Base-by-base conservation (phyloP, 106 monocot species). In the Iris macrosiphon region DNA sequence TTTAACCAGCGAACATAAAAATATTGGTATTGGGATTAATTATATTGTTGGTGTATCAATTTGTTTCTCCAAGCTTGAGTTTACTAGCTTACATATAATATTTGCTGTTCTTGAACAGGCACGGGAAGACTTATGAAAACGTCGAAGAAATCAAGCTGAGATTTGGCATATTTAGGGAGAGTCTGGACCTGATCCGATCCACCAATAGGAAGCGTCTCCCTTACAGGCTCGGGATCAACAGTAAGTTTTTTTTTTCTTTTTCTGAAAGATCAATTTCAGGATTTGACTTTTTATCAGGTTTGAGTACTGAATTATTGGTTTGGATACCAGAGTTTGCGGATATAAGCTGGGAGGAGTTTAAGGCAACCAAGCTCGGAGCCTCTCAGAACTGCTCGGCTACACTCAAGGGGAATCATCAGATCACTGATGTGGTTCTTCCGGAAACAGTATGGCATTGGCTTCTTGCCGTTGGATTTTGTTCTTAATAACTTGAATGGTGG, bases 351-450 rank as follows among this genome's bases (percentile, higher is more conserved):
- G 92, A 92, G 72, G 92, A 92, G 72, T 92, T 92, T 72, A 43
- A 49, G 42, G 75, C 66, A 18, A 66, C 39, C 46, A 50, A 55
- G 48, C 75, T 92, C 26, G 92, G 92, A 7, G 92, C 82, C 7
- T 75, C 81, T 7, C 92, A 92, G 78, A 86, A 82, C 63, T 92
- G 92, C 75, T 92, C 92, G 12, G 86, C 92, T 11, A 92, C 92
- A 33, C 55, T 68, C 65, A 81, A 61, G 41, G 86, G 92, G 29
- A 85, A 68, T 59, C 90, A 91, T 55, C 49, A 46, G 66, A 40
- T 85, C 64, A 75, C 78, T 2, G 50, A 64, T 10, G 75, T 18
- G 8, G 78, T 60, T 17, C 65, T 91, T 13, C 90, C 85, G 0
- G 78, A 75, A 27, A 72, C 71, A 68, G 90, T 91, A 78, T 50